Conservation (phyloP, 352 stramenopile genomes). For the Pythium guiyangense region DNA sequence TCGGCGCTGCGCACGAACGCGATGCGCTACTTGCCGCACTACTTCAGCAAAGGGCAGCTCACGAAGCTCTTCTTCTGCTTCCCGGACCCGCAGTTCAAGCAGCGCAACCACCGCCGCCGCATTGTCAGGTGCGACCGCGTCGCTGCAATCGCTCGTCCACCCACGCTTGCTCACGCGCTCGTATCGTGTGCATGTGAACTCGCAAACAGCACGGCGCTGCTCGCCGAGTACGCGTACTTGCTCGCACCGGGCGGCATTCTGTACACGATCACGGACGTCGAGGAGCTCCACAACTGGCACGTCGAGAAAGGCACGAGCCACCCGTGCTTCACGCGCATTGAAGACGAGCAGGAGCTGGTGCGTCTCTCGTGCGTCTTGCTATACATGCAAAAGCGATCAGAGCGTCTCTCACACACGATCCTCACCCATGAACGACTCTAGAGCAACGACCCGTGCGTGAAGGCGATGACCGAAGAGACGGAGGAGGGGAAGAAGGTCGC, state of each 20-base stretch:
- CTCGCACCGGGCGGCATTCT: slow-evolving; percentile 90
- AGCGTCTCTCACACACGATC: too few species aligned
- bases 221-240: slow-evolving; percentile 97
- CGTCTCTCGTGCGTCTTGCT: slow-evolving; percentile 6
- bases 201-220: slow-evolving; percentile 69
- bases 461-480: slow-evolving; percentile 95
- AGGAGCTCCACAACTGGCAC: slow-evolving; percentile 98
- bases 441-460: slow-evolving; percentile 90
- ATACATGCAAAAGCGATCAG: too few species aligned
- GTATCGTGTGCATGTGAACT: not conserved
- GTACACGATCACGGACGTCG: slow-evolving; percentile 99
- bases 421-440: slow-evolving; percentile 17
- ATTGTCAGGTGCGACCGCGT: slow-evolving; percentile 80
- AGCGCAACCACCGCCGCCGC: slow-evolving; percentile 94
- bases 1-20: slow-evolving; percentile 95
- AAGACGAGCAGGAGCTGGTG: slow-evolving; percentile 75
- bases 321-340: slow-evolving; percentile 91
- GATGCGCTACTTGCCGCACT: slow-evolving; percentile 91
- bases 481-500: slow-evolving; percentile 99
- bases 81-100: slow-evolving; percentile 99
- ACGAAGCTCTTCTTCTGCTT: slow-evolving; percentile 99
- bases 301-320: slow-evolving; percentile 92
- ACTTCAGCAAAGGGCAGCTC: slow-evolving; percentile 86
- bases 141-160: slow-evolving; percentile 6
- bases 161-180: not conserved